Percentiles rank a stretch among this genome's conserved stretches.
These are phyloP conservation scores for Aphanomyces euteiches DNA, from an alignment of 352 stramenopile genomes.

Conservation along the genomic window DNA sequence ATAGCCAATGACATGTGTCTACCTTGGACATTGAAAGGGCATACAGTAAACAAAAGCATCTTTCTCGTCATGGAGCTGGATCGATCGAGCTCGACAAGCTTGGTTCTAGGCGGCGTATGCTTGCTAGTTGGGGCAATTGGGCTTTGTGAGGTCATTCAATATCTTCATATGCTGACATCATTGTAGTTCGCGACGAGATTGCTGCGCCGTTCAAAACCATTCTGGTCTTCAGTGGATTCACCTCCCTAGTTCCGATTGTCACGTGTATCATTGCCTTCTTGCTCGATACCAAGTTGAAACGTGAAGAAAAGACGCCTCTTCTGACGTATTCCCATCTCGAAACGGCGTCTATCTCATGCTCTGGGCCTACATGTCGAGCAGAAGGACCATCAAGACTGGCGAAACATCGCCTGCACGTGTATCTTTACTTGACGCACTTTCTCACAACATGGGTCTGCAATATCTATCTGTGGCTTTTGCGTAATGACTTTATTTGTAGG, in stretches of 20 bases:
- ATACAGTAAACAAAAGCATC: no score
- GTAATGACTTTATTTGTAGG: constrained; percentile 32
- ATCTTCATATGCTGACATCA: not conserved
- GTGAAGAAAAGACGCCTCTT: constrained; percentile 37
- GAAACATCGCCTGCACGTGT: constrained; percentile 44
- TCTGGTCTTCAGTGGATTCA: constrained; percentile 52
- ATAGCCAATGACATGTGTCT: no score
- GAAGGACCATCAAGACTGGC: no score
- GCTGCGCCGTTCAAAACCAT: not conserved
- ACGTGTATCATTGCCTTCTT: constrained; percentile 42
- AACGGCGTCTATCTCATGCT: no score
- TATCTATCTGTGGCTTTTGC: not conserved
- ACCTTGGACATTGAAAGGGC: no score
- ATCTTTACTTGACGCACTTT: constrained; percentile 69
- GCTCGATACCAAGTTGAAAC: constrained; percentile 35
- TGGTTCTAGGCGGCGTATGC: no score
- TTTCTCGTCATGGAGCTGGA: no score
- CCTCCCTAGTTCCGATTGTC: constrained; percentile 45
- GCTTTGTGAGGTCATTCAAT: not conserved
- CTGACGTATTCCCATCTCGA: constrained; percentile 34
- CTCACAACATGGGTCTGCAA: constrained; percentile 61
- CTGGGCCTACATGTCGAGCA: no score
- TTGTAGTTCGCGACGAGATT: no score
- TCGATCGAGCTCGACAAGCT: no score
- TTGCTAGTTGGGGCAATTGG: no score